Evolutionary conservation across 106 monocot genomes (phyloP).

Genomic region (Dioscorea alata): DNA sequence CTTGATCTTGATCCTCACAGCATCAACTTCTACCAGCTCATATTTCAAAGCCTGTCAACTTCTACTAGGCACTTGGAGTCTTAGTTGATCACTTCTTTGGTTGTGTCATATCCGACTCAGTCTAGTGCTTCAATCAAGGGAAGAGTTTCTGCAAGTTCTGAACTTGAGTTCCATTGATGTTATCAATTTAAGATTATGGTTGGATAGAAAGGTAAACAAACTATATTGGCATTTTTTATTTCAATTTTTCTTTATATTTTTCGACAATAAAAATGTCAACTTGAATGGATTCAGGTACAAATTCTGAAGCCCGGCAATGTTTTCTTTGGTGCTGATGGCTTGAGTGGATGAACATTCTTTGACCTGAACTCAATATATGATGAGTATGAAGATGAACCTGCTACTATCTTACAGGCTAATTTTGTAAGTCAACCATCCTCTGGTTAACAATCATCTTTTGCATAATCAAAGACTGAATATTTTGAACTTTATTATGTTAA

Average conservation of each 20-base stretch:
- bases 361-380: slow-evolving; percentile 63
- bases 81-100: slow-evolving; percentile 2
- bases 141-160: slow-evolving; percentile 56
- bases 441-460: not conserved
- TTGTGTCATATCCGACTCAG: slow-evolving; percentile 25
- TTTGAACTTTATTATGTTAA: too few relatives aligned
- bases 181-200: slow-evolving; percentile 61
- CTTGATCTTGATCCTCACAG: too few relatives aligned
- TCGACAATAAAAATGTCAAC: not conserved
- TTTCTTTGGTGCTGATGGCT: slow-evolving; percentile 46
- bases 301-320: slow-evolving; percentile 53
- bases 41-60: too few relatives aligned
- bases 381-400: slow-evolving; percentile 50
- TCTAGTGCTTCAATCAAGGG: slow-evolving; percentile 36
- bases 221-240: not conserved
- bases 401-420: slow-evolving; percentile 55
- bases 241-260: too few relatives aligned
- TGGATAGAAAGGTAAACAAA: slow-evolving; percentile 57
- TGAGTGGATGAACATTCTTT: slow-evolving; percentile 50
- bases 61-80: too few relatives aligned
- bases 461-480: too few relatives aligned
- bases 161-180: slow-evolving; percentile 44
- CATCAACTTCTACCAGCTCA: too few relatives aligned
- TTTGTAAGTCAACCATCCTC: slow-evolving; percentile 38
- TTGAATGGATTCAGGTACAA: slow-evolving; percentile 30